Conservation (phyloP, 148 eudicot species). For the Drosera capensis region DNA sequence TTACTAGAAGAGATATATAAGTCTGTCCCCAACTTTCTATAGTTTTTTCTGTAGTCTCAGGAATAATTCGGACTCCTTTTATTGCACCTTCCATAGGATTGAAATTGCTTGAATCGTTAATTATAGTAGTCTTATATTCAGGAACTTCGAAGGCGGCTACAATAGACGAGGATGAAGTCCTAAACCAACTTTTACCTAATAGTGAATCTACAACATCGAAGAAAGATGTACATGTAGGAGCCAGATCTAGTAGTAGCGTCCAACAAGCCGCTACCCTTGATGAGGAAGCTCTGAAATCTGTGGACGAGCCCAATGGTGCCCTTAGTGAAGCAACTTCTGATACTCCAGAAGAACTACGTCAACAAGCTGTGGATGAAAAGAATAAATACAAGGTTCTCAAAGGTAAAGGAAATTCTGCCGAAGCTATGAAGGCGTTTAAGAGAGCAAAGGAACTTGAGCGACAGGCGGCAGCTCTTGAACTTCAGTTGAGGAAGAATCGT, state of each 20-base stretch:
- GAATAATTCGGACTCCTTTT: background rate
- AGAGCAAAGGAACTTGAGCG: constrained; percentile 82
- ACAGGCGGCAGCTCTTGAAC: constrained; percentile 69
- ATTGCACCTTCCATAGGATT: background rate
- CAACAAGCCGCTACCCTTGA: constrained; percentile 12
- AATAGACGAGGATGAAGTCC: constrained; percentile 45
- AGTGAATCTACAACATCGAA: constrained; percentile 14
- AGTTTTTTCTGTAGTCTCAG: too few relatives aligned
- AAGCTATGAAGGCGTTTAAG: constrained; percentile 80
- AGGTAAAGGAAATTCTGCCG: constrained; percentile 78
- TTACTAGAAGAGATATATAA: too few relatives aligned
- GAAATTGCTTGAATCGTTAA: constrained; percentile 10
- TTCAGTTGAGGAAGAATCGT: constrained; percentile 53
- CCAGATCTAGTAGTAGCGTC: constrained; percentile 2
- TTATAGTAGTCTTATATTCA: constrained; percentile 16
- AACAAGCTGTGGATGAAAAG: constrained; percentile 73
- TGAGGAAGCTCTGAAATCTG: constrained; percentile 28
- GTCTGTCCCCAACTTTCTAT: too few relatives aligned
- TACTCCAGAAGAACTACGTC: constrained; percentile 77
- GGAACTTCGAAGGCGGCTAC: constrained; percentile 48
- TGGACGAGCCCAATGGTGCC: constrained; percentile 11
- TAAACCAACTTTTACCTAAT: constrained; percentile 39
- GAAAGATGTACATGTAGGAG: background rate
- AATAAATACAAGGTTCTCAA: constrained; percentile 50
- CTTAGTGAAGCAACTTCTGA: constrained; percentile 18